Base-by-base conservation (phyloP, 1,139 yeast species). In the Kurtzmaniella natalensis region DNA sequence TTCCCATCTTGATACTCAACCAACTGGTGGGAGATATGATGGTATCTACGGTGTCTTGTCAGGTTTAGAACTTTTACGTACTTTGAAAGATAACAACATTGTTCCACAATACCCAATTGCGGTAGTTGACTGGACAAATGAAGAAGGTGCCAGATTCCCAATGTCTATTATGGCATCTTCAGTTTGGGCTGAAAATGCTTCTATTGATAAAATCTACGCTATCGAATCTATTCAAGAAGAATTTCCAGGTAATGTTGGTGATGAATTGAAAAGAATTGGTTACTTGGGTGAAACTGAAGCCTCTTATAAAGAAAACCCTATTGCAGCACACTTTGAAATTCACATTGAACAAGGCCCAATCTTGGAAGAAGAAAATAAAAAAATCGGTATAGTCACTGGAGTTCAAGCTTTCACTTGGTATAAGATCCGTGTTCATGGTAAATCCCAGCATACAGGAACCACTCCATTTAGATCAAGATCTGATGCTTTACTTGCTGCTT, bases 301-400 rank as follows among this genome's bases (percentile, higher is more conserved):
- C 11, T 59, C 69, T 14, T 67, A 74, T 49, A 48, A 59, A 39
- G 59, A 54, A 15, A 76, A 76, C 42, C 84, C 83, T 7, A 57
- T 81, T 18, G 74, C 78, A 11, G 80, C 81, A 4, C 87, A 81
- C 55, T 80, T 81, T 51, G 89, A 81, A 51, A 61, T 81, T 37
- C 89, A 81, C 48, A 81, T 81, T 39, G 88, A 81, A 49, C 89
- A 81, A 54, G 89, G 88, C 5, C 87, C 88, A 4, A 64, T 78
- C 29, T 63, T 81, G 36, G 87, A 81, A 50, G 65, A 66, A 17
- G 70, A 66, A 25, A 47, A 67, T 1, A 70, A 74, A 46, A 69
- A 69, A 40, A 75, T 81, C 38, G 89, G 88, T 16, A 63, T 81
- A 27, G 87, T 81, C 3, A 62, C 65, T 9, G 84, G 84, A 14